These are phyloP conservation scores for Xylaria sp. DNA, from an alignment of 2,329 filamentous ascomycete species.

Conservation along the genomic window DNA sequence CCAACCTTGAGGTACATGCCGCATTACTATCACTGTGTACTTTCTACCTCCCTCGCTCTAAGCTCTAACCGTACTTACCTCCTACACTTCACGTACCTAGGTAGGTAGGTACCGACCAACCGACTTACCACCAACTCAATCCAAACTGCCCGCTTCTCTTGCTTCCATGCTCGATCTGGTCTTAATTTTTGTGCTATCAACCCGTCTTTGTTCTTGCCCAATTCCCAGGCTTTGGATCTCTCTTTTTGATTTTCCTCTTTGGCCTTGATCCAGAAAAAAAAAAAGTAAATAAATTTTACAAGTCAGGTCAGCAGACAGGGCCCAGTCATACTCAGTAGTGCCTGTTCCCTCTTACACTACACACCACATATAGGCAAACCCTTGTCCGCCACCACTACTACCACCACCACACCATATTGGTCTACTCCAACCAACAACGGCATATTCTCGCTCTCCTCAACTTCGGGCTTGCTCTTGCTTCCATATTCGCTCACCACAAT, in stretches of 20 bases:
- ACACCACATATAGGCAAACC: conserved; percentile 24
- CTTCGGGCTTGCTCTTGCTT: conserved; percentile 35
- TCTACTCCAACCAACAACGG: conserved; percentile 35
- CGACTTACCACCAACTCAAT: conserved; percentile 17
- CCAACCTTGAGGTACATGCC: background rate
- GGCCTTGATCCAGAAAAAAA: conserved; percentile 4
- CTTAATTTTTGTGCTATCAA: conserved; percentile 26
- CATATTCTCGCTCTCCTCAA: conserved; percentile 32
- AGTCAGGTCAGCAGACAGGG: conserved; percentile 27
- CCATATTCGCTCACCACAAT: conserved; percentile 23
- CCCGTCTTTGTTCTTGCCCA: conserved; percentile 31
- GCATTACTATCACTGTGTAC: conserved; percentile 17
- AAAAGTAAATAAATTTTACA: conserved; percentile 28
- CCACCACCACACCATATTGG: conserved; percentile 32
- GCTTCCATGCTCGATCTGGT: conserved; percentile 16
- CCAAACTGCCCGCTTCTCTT: conserved; percentile 17
- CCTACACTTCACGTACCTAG: too few relatives aligned
- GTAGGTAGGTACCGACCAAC: conserved; percentile 10
- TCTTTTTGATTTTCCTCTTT: background rate
- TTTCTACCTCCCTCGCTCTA: background rate
- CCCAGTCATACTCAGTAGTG: conserved; percentile 17
- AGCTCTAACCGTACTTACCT: too few relatives aligned
- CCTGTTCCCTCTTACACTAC: conserved; percentile 26
- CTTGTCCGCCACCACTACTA: conserved; percentile 33
- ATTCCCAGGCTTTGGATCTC: conserved; percentile 4